Base-by-base conservation (phyloP, 805 yeast genomes). In the Aciculoconidium aculeatum region DNA sequence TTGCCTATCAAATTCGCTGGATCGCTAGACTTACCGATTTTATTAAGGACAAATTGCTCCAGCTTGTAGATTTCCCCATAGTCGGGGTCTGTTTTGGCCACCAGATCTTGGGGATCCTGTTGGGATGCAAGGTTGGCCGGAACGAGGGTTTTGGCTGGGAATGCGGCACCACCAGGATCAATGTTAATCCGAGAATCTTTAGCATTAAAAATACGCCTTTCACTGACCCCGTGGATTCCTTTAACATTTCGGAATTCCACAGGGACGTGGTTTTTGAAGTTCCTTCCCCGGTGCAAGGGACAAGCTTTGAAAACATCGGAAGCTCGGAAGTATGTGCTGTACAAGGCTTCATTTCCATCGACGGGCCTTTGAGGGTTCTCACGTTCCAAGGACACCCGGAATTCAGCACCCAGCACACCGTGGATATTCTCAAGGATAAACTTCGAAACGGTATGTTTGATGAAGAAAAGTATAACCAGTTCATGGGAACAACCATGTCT, bases 351-450 rank as follows among this genome's bases (percentile, higher is more conserved):
- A 70, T 59, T 10, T 51, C 67, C 2, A 50, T 44, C 10, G 31
- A 70, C 32, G 69, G 71, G 22, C 63, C 67, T 1, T 47, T 62
- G 13, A 62, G 67, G 24, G 31, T 81, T 6, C 53, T 87, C 13
- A 73, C 92, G 0, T 71, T 86, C 41, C 96, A 87, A 53, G 95
- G 95, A 1, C 96, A 87, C 46, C 96, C 96, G 0, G 96, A 87
- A 50, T 87, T 83, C 45, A 47, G 58, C 15, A 57, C 59, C 0
- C 63, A 53, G 3, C 47, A 45, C 16, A 44, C 58, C 2, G 28
- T 51, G 15, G 53, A 41, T 13, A 35, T 59, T 37, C 49, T 53
- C 30, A 37, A 47, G 13, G 41, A 44, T 25, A 33, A 28, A 34
- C 44, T 10, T n/a, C n/a, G n/a, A n/a, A 28, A 27, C 11, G 45